Percentiles rank a stretch among this genome's conserved stretches.
Conservation (phyloP, 202 grass and related monocot species). For the Cymbopogon flexuosus region DNA sequence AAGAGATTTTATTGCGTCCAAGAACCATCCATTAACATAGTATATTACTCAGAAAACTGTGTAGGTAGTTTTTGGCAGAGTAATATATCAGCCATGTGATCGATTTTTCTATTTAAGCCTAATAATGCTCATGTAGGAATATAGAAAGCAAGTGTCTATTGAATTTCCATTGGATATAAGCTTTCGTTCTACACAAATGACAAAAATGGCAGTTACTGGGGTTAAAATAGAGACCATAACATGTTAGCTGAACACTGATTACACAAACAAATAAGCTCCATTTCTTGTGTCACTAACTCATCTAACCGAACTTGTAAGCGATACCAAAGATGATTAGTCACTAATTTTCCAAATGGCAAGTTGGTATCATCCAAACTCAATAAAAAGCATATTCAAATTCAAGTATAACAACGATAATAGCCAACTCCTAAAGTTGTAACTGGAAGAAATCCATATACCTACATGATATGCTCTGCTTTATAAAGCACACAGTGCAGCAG, state of each 20-base stretch:
- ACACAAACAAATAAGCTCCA: neutral
- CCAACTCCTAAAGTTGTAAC: neutral
- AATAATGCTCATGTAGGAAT: neutral
- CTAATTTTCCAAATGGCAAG: neutral
- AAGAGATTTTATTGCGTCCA: neutral
- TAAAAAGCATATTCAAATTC: neutral
- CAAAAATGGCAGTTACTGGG: neutral
- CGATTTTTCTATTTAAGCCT: neutral
- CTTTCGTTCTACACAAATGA: neutral
- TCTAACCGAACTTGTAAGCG: neutral
- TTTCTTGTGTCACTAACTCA: neutral
- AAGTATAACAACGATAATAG: neutral
- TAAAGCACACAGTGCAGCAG: neutral
- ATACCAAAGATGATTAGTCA: neutral
- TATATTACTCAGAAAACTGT: neutral
- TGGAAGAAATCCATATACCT: neutral
- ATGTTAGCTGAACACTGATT: neutral
- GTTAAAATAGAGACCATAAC: neutral
- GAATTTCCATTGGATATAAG: neutral
- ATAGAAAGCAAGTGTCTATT: neutral
- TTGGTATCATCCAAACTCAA: neutral
- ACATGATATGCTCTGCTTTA: neutral
- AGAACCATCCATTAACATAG: neutral
- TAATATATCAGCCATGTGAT: neutral
- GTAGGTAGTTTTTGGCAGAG: neutral